Percentiles rank a stretch among this genome's conserved stretches.
Conservation (phyloP, 169 alveolate genomes). For the Plasmodium chabaudi region DNA sequence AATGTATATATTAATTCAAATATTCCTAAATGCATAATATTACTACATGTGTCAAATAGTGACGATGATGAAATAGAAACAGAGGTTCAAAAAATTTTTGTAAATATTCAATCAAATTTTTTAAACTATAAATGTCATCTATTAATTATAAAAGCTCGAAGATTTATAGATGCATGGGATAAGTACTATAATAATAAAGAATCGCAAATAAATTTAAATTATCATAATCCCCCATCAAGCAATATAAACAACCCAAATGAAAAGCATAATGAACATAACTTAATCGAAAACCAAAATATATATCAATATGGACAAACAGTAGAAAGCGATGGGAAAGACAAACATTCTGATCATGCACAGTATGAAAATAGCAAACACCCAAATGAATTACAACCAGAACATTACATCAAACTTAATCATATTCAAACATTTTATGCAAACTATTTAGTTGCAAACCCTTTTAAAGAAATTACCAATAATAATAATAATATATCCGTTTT, state of each 20-base stretch:
- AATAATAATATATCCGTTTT: conserved; percentile 18
- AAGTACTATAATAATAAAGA: background rate
- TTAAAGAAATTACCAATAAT: background rate
- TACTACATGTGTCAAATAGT: conserved; percentile 49
- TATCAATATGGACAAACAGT: no score
- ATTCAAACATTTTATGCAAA: conserved; percentile 28
- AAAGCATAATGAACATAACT: no score
- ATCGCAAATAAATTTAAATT: background rate
- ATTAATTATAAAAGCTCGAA: conserved; percentile 52
- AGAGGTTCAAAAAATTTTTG: conserved; percentile 62
- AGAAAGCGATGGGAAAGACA: background rate
- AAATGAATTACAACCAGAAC: background rate
- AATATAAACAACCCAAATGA: no score
- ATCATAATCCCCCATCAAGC: background rate
- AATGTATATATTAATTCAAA: conserved; percentile 1
- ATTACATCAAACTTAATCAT: background rate
- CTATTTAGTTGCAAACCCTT: conserved; percentile 14
- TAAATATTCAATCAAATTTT: conserved; percentile 50
- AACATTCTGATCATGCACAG: background rate
- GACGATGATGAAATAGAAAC: conserved; percentile 61
- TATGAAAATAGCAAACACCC: background rate
- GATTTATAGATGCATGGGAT: conserved; percentile 12
- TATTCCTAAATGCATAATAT: conserved; percentile 47
- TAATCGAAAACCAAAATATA: no score
- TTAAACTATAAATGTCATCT: conserved; percentile 50